Percentiles rank a stretch among this genome's conserved stretches.
Evolutionary conservation across 2,329 filamentous ascomycete species (phyloP).

Genomic region (Didymella pomorum): DNA sequence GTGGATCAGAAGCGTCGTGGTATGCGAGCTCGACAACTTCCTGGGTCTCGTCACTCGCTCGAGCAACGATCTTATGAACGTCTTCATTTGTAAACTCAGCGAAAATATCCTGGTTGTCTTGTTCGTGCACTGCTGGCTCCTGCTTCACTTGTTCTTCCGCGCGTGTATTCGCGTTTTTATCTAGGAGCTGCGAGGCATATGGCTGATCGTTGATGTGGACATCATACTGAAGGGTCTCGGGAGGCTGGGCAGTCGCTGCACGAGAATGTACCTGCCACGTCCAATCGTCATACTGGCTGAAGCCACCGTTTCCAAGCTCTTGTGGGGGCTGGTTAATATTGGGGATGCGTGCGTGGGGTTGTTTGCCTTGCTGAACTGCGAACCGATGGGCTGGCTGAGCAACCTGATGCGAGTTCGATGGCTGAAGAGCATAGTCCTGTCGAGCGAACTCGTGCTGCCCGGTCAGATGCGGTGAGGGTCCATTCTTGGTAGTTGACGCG

Average conservation of each 20-base stretch:
- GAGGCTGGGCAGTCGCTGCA: neutral
- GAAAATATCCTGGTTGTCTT: neutral
- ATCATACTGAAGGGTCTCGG: neutral
- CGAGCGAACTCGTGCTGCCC: neutral
- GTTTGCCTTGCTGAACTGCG: neutral
- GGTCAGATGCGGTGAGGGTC: neutral
- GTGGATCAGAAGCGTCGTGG: neutral
- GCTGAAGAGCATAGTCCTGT: neutral
- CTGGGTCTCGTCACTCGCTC: no score
- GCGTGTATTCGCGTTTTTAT: neutral
- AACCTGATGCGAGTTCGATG: neutral
- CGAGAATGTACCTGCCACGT: neutral
- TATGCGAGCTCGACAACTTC: neutral
- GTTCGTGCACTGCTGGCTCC: neutral
- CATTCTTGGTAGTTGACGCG: neutral
- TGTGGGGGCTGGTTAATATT: neutral
- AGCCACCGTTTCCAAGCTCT: neutral
- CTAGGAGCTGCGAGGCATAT: neutral
- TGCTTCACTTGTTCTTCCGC: neutral
- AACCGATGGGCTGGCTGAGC: neutral
- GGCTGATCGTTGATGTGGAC: neutral
- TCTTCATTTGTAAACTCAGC: conserved; percentile 10
- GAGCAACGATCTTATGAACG: neutral
- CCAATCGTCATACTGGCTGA: neutral
- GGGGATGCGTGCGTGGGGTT: neutral